phyloP scores from a whole-genome alignment of 371 early-diverging fungal species.

The Batrachochytrium dendrobatidis region DNA sequence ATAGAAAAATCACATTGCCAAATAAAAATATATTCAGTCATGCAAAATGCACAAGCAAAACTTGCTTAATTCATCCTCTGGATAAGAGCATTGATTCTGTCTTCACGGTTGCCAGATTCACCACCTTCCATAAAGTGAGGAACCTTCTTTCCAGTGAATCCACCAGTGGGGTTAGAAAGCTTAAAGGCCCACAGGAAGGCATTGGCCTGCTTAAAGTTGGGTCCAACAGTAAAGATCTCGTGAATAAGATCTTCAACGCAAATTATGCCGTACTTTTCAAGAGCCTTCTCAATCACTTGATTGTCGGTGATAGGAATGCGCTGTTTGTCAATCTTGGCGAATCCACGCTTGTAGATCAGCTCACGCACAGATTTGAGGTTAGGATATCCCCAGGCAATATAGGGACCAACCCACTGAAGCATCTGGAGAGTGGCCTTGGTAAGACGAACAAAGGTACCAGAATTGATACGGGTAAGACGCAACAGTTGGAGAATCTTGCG shows the following conservation, averaged over 20 bases:
- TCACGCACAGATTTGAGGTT: slow-evolving; percentile 98
- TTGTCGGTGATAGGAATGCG: slow-evolving; percentile 96
- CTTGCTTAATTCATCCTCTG: slow-evolving; percentile 86
- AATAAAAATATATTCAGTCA: too few species aligned
- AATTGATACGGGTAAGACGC: slow-evolving; percentile 99
- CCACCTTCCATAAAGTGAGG: slow-evolving; percentile 98
- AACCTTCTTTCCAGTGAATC: slow-evolving; percentile 92
- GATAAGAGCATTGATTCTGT: slow-evolving; percentile 89
- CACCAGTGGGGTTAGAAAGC: slow-evolving; percentile 96
- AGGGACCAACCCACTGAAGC: slow-evolving; percentile 97
- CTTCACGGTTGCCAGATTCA: slow-evolving; percentile 94
- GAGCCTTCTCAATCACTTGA: slow-evolving; percentile 85
- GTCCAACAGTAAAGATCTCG: slow-evolving; percentile 98
- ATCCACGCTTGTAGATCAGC: slow-evolving; percentile 99
- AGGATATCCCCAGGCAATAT: slow-evolving; percentile 88
- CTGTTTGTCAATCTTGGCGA: slow-evolving; percentile 95
- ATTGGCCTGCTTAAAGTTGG: slow-evolving; percentile 95
- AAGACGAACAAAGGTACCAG: slow-evolving; percentile 95
- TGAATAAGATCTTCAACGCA: slow-evolving; percentile 99
- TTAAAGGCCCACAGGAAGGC: slow-evolving; percentile 99
- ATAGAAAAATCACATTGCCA: too few species aligned
- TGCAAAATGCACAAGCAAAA: too few species aligned
- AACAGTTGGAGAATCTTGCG: slow-evolving; percentile 98
- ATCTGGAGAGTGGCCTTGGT: slow-evolving; percentile 98
- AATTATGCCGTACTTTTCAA: slow-evolving; percentile 95